Evolutionary conservation across 352 stramenopile species (phyloP), one percentile per base, ranked within the genome.

Genomic region (Thalassiosira delicatula): DNA sequence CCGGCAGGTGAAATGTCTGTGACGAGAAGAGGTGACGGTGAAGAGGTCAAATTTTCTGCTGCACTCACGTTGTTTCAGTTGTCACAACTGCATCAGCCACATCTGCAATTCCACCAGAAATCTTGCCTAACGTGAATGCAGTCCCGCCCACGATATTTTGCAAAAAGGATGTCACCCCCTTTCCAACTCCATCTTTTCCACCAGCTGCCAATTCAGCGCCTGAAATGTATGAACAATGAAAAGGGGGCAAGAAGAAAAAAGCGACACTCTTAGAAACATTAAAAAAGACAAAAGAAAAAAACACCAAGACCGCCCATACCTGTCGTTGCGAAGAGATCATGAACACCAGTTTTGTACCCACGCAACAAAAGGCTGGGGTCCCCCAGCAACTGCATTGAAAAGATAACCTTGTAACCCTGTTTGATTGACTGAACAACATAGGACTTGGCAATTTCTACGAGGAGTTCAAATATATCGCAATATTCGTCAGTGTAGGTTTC

Each of bases 351-450:
- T 76, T 81, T 89, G 17, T 61, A 85, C 56, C 84, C 70, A 76
- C 87, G 69, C 12, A 77, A 25, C 29, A 91, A 59, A 2, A 70
- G 40, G 8, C 57, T 70, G 65, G 85, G 85, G 67, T 91, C 85
- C n/a, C 85, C 85, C 12, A 91, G 60, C 14, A 91, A 61, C 35
- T 91, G 63, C 74, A 91, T 86, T 17, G 66, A 83, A 75, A 87
- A 87, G 12, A 91, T 40, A 32, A 91, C 70, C 60, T 91, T 91
- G 63, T 89, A 89, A 30, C 57, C 65, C 61, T 90, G 85, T 46
- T 84, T 88, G 54, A 91, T 84, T 17, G 68, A 81, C 33, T 70
- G 71, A 19, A 81, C 57, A n/a, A 76, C 53, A 27, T 89, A 91
- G 23, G 70, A 76, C 12, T 65, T 78, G 3, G 61, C 54, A 27